Evolutionary conservation across 805 yeast species (phyloP).

Genomic region (Teunomyces kruisii): DNA sequence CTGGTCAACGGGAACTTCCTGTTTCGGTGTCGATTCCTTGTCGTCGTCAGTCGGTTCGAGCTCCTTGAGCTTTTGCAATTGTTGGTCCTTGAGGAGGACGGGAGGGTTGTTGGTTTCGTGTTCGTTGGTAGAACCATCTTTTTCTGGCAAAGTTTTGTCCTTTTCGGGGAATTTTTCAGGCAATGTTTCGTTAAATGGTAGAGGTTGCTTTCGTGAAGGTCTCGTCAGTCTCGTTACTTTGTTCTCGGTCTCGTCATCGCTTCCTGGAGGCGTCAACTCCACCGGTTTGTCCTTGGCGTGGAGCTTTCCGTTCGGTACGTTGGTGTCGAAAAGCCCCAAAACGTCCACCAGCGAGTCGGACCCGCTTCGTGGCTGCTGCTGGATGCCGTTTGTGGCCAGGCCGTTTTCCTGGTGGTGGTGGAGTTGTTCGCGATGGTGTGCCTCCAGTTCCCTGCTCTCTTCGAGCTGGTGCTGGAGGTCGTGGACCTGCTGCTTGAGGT

Average conservation of each 20-base stretch:
- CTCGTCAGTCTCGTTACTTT: background rate
- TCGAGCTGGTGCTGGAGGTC: slow-evolving; percentile 6
- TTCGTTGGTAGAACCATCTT: background rate
- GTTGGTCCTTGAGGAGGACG: too few relatives aligned
- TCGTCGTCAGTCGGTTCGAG: background rate
- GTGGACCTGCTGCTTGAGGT: slow-evolving; percentile 7
- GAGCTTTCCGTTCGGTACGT: background rate
- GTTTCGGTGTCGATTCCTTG: background rate
- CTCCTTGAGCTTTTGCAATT: too few relatives aligned
- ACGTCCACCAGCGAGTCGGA: background rate
- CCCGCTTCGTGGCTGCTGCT: background rate
- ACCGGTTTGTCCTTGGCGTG: background rate
- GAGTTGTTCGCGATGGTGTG: background rate
- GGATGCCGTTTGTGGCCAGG: background rate
- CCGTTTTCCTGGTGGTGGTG: background rate
- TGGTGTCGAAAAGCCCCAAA: background rate
- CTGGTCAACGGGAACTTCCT: background rate
- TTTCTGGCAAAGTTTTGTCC: background rate
- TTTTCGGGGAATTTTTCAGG: background rate
- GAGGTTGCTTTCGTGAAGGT: background rate
- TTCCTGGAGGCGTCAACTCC: slow-evolving; percentile 2
- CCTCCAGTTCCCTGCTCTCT: background rate
- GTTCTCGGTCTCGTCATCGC: background rate
- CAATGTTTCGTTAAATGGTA: background rate
- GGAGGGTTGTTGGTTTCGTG: background rate